Conservation (phyloP, 2,329 filamentous ascomycete genomes). For the Colletotrichum navitas region DNA sequence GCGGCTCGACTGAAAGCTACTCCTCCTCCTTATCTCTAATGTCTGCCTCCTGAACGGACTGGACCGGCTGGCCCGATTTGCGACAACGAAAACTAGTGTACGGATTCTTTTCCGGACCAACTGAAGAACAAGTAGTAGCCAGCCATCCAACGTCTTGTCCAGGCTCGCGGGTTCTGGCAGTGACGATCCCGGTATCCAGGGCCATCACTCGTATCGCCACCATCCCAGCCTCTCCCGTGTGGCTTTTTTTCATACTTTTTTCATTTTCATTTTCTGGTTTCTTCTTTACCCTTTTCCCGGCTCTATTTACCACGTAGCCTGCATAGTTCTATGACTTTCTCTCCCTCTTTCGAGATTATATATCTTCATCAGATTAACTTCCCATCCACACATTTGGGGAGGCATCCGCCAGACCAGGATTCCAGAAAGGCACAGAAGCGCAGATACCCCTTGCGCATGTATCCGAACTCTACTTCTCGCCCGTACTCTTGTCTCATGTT, state of each 20-base stretch:
- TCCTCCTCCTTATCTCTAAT: background rate
- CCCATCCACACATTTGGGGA: background rate
- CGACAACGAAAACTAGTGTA: background rate
- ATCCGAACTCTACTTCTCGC: slow-evolving; percentile 29
- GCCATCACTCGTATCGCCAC: background rate
- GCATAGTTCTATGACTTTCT: background rate
- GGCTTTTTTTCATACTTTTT: background rate
- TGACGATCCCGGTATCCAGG: background rate
- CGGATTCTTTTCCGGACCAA: background rate
- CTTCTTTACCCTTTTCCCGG: background rate
- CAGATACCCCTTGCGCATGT: slow-evolving; percentile 21
- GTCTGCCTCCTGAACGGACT: too few relatives aligned
- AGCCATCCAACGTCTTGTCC: slow-evolving; percentile 11
- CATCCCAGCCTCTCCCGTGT: slow-evolving; percentile 8
- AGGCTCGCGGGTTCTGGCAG: slow-evolving; percentile 10
- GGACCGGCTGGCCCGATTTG: background rate
- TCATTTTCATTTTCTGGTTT: too few relatives aligned
- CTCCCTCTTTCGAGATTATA: background rate
- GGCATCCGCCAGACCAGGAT: slow-evolving; percentile 20
- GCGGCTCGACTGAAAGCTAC: background rate
- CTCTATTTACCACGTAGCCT: background rate
- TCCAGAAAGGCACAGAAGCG: slow-evolving; percentile 17
- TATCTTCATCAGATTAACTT: background rate
- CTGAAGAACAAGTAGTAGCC: background rate
- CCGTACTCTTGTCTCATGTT: slow-evolving; percentile 33